Base-by-base conservation (phyloP, 2,329 filamentous ascomycete genomes). In the Microdochium trichocladiopsis region DNA sequence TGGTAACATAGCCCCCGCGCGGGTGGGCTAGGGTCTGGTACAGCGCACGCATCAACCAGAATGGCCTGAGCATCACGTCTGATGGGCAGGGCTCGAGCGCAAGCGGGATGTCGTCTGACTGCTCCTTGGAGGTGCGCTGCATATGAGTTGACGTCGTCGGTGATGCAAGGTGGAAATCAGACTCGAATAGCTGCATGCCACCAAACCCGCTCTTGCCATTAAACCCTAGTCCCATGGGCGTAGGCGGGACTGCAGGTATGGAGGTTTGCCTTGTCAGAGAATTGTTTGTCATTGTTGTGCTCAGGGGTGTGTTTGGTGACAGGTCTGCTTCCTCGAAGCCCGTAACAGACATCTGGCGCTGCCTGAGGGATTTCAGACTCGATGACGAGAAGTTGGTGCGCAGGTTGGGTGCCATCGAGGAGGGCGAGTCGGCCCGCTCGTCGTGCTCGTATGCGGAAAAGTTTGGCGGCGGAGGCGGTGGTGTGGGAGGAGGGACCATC, bases 41-140 rank as follows among this genome's bases (percentile, higher is more conserved):
- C 24, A 99, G 78, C 56, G 88, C 92, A 51, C 94, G 85, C 90
- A 99, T 96, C 47, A 99, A 77, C 94, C 94, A 99, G 69, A 96
- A 99, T 2, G 94, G 95, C 21, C 94, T 85, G n/a, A 97, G 77
- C 61, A 96, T 79, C 54, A 87, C 86, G 41, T 95, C 90, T 33
- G 87, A 89, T 1, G 94, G 94, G 65, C 95, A 99, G 2, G 94
- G 88, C 64, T 99, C 94, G 4, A 99, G 78, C 0, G 90, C 83
- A 22, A 86, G 79, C 12, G 92, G 92, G 1, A 84, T 80, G 58
- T 90, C 84, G 0, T 74, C 63, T 12, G 76, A 74, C n/a, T 79
- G 66, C 3, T 78, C 74, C 52, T 86, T 85, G 2, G 86, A 45
- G 41, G 16, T 45, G 41, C 41, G 41, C 9, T 18, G 82, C n/a